Percentiles rank a stretch among this genome's conserved stretches.
These are phyloP conservation scores for Agrostemma githago DNA, from an alignment of 148 eudicot genomes.

Conservation along the genomic window DNA sequence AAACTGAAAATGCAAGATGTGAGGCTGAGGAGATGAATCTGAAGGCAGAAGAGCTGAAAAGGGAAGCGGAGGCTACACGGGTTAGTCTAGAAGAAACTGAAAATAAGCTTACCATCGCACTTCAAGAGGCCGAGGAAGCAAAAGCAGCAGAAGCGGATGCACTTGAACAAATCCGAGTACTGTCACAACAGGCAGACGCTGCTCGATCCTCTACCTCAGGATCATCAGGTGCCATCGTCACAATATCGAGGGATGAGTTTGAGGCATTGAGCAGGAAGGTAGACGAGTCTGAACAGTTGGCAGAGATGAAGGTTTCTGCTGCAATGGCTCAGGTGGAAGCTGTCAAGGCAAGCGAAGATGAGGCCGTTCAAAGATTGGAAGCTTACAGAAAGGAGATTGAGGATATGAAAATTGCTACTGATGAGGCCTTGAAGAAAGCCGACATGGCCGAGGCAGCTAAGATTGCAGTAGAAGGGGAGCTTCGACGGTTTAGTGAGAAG, in stretches of 20 bases:
- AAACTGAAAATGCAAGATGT: conserved; percentile 45
- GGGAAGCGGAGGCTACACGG: conserved; percentile 49
- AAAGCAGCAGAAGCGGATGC: conserved; percentile 56
- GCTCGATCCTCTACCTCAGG: conserved; percentile 72
- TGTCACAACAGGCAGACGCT: conserved; percentile 55
- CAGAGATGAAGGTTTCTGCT: conserved; percentile 76
- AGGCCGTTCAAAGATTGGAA: conserved; percentile 65
- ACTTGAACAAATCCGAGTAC: conserved; percentile 41
- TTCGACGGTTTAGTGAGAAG: conserved; percentile 68
- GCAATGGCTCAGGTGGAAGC: conserved; percentile 89
- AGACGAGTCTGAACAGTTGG: conserved; percentile 58
- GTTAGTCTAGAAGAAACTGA: conserved; percentile 56
- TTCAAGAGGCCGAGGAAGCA: conserved; percentile 71
- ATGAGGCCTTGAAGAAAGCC: conserved; percentile 63
- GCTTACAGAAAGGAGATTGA: conserved; percentile 63
- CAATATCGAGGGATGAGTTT: conserved; percentile 64
- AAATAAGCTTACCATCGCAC: conserved; percentile 44
- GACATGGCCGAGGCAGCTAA: conserved; percentile 81
- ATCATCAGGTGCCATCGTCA: conserved; percentile 51
- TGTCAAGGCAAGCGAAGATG: conserved; percentile 82
- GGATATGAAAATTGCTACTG: conserved; percentile 57
- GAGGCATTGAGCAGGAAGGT: conserved; percentile 68
- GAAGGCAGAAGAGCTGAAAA: conserved; percentile 57
- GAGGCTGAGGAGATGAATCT: conserved; percentile 52
- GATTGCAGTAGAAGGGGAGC: conserved; percentile 88